phyloP scores from a whole-genome alignment of 164 flowering plant genomes.

The Tinospora cordifolia region DNA sequence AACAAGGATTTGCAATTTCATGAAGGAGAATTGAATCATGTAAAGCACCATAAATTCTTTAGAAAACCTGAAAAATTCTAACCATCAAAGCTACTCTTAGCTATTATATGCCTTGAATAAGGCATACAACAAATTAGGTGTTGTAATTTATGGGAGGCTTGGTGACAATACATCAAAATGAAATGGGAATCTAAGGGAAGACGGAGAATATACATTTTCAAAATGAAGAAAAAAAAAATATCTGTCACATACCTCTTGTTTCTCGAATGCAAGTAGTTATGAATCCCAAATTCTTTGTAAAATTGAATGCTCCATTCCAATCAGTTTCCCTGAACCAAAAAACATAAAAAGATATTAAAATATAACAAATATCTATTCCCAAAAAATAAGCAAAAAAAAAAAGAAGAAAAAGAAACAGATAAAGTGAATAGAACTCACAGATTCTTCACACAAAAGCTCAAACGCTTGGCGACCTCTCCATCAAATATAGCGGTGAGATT shows the following conservation, averaged over 20 bases:
- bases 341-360: background rate
- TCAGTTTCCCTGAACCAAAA: constrained; percentile 68
- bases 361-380: background rate
- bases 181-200: too few species aligned
- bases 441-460: constrained; percentile 61
- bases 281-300: constrained; percentile 42
- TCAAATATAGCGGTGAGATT: constrained; percentile 41
- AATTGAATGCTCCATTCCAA: constrained; percentile 82
- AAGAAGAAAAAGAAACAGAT: background rate
- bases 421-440: constrained; percentile 25
- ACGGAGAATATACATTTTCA: too few species aligned
- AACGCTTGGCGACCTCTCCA: constrained; percentile 28
- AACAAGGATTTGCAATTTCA: too few species aligned
- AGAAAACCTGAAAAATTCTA: too few species aligned
- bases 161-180: too few species aligned
- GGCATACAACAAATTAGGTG: too few species aligned
- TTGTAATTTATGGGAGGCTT: too few species aligned
- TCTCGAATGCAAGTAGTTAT: constrained; percentile 39
- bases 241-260: constrained; percentile 43
- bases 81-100: too few species aligned
- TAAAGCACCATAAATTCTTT: too few species aligned
- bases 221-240: background rate
- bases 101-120: too few species aligned
- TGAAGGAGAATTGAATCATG: too few species aligned
- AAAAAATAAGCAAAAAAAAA: background rate